Evolutionary conservation across 2,329 filamentous ascomycete species (phyloP), one percentile per base, ranked within the genome.

Genomic region (Sporothrix schenckii): DNA sequence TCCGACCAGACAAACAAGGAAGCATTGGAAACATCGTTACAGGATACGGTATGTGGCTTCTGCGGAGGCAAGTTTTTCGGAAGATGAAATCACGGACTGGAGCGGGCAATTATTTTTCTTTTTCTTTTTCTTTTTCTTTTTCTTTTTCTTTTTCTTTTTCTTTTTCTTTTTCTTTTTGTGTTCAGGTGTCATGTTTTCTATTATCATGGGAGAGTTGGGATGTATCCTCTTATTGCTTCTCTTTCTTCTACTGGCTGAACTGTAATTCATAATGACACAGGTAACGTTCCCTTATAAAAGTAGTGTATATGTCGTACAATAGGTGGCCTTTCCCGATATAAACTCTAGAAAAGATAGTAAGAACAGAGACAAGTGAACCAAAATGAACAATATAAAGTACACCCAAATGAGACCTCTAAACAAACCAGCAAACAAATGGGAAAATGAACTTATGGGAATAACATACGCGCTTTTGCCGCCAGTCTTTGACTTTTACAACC

Each of bases 11-110:
- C 72, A 44, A 72, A 75, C 34, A 71, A 30, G 21, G 52, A 5
- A 5, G 44, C 71, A 41, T 34, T 72, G 21, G 72, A 70, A 68
- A 58, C 70, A 49, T 69, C 75, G 14, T 73, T 75, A 34, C 49
- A 69, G n/a, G 76, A 73, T 7, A 76, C 77, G 24, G 71, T 76
- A 0, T 80, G 79, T 53, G 76, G 76, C 5, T 74, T 76, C 6
- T 80, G 79, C 70, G 79, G 79, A 2, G 79, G 79, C 16, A 80
- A 80, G 74, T 80, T 79, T 67, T 69, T 79, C 60, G 78, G 77
- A 61, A 79, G 69, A 50, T 21, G 39, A 47, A 19, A 39, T 16
- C 16, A 52, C 19, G 2, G 2, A 30, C 16, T 13, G 60, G 10
- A 66, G n/a, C n/a, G n/a, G n/a, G n/a, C n/a, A n/a, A n/a, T n/a